These are phyloP conservation scores for Lentinus polychrous DNA, from an alignment of 1,284 basidiomycete species.

Conservation along the genomic window DNA sequence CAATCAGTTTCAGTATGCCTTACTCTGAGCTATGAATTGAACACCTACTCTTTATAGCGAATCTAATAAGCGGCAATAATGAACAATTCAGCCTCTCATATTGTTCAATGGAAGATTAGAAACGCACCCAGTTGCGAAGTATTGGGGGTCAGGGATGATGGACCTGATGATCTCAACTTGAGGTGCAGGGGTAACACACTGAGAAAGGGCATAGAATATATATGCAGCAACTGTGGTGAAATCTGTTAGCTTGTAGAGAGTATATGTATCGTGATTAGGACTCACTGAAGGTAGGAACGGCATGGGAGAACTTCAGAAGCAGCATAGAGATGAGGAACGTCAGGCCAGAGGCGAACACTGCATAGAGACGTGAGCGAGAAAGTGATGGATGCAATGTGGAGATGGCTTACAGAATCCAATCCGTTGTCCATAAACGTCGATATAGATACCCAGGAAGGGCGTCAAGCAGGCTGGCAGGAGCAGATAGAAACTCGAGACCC, in stretches of 20 bases:
- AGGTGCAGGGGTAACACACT: constrained; percentile 36
- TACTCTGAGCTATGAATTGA: background rate
- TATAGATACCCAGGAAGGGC: constrained; percentile 37
- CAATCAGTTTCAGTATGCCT: background rate
- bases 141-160: constrained; percentile 34
- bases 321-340: constrained; percentile 38
- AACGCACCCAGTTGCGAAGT: constrained; percentile 35
- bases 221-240: constrained; percentile 31
- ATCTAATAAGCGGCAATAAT: constrained; percentile 16
- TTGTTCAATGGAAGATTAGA: background rate
- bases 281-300: constrained; percentile 32
- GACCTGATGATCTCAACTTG: constrained; percentile 39
- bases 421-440: constrained; percentile 35
- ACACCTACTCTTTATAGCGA: constrained; percentile 34
- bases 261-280: constrained; percentile 3
- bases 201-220: constrained; percentile 37
- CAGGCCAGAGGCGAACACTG: constrained; percentile 36
- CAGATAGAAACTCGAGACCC: constrained; percentile 42
- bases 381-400: background rate
- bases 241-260: background rate
- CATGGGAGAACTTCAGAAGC: constrained; percentile 33
- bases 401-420: constrained; percentile 33
- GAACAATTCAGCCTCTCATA: background rate
- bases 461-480: constrained; percentile 36
- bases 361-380: background rate